phyloP scores from a whole-genome alignment of 768 basidiomycete genomes.

The Hygrocybe coccinea region DNA sequence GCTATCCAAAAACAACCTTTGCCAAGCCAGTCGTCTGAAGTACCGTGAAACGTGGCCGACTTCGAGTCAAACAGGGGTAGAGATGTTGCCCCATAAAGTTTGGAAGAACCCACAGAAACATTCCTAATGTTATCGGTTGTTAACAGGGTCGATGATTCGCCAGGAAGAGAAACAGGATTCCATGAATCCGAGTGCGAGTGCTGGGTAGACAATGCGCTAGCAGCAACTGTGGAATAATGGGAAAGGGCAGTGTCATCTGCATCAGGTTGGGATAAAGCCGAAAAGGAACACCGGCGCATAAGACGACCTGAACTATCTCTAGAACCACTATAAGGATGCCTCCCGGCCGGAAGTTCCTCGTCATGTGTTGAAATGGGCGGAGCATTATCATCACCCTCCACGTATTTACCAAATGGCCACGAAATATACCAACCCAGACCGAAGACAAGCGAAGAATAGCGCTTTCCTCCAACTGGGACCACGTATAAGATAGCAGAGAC shows the following conservation, averaged over 20 bases:
- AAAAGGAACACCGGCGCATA: constrained; percentile 32
- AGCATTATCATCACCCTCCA: constrained; percentile 66
- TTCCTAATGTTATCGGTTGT: constrained; percentile 23
- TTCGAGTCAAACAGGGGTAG: constrained; percentile 30
- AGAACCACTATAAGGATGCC: constrained; percentile 24
- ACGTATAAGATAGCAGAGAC: constrained; percentile 65
- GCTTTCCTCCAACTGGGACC: constrained; percentile 75
- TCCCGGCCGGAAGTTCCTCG: constrained; percentile 26
- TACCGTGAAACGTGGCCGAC: constrained; percentile 31
- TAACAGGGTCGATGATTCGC: constrained; percentile 49
- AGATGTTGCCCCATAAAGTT: constrained; percentile 66
- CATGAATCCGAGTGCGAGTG: constrained; percentile 42
- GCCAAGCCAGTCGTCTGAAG: constrained; percentile 53
- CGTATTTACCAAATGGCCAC: constrained; percentile 99
- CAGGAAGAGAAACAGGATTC: constrained; percentile 32
- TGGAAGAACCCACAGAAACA: constrained; percentile 39
- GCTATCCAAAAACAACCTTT: constrained; percentile 77
- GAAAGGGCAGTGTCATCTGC: constrained; percentile 26
- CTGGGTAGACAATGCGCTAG: constrained; percentile 24
- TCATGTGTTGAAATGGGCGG: constrained; percentile 39
- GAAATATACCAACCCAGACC: constrained; percentile 94
- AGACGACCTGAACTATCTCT: constrained; percentile 29
- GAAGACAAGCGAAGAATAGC: constrained; percentile 80
- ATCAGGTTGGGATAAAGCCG: constrained; percentile 18
- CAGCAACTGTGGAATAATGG: constrained; percentile 42